Conservation (phyloP, 306 rosid species). For the Pachyrhizus erosus region DNA sequence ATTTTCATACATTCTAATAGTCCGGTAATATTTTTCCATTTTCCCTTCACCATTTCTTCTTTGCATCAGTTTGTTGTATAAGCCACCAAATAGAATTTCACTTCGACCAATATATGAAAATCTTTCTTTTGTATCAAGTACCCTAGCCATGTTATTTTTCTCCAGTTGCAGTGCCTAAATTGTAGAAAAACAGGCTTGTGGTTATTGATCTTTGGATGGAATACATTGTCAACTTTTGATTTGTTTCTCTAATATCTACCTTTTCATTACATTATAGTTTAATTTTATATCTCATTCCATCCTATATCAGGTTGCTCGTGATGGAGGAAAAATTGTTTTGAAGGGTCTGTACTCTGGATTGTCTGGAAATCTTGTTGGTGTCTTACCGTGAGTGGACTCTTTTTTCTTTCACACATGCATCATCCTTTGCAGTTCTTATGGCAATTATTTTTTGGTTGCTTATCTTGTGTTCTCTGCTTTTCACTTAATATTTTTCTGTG, state of each 20-base stretch:
- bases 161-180: background rate
- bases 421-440: background rate
- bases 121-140: background rate
- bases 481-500: conserved; percentile 6
- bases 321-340: conserved; percentile 76
- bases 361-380: conserved; percentile 91
- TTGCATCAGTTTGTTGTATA: background rate
- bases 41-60: background rate
- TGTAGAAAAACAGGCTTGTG: background rate
- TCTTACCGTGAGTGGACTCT: conserved; percentile 81
- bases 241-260: background rate
- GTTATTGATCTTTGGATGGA: conserved; percentile 13
- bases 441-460: background rate
- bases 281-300: conserved; percentile 21
- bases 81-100: background rate
- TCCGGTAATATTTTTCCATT: background rate
- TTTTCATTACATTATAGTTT: conserved; percentile 3
- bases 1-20: background rate
- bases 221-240: conserved; percentile 10
- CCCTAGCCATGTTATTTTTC: background rate
- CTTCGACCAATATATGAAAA: background rate
- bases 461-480: conserved; percentile 8
- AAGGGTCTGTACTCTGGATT: conserved; percentile 95
- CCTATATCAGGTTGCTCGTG: conserved; percentile 75
- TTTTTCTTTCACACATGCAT: background rate